Evolutionary conservation across 306 rosid species (phyloP).

Genomic region (Crataegus laevigata): DNA sequence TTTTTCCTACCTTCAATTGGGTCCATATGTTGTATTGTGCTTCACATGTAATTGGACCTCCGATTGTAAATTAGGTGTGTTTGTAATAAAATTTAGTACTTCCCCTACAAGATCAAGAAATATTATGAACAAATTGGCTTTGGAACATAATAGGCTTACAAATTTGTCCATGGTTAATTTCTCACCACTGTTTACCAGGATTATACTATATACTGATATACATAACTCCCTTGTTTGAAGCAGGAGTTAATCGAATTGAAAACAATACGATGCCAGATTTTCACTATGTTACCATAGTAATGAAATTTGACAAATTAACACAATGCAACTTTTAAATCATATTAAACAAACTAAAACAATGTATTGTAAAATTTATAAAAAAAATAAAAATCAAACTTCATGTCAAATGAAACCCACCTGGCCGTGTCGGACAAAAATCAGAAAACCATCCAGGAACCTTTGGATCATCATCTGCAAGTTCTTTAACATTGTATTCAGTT

Average conservation of each 20-base stretch:
- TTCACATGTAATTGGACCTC: too few species aligned
- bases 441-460: constrained; percentile 55
- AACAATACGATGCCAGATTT: not conserved
- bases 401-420: constrained; percentile 33
- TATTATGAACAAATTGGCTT: too few species aligned
- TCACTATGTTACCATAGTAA: not conserved
- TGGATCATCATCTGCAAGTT: constrained; percentile 10
- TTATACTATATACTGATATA: not conserved
- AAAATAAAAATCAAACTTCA: not conserved
- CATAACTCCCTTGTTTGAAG: not conserved
- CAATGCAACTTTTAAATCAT: not conserved
- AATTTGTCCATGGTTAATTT: not conserved
- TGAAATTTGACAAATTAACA: not conserved
- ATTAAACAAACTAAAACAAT: too few species aligned
- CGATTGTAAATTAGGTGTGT: too few species aligned
- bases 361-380: too few species aligned
- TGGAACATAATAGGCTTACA: too few species aligned
- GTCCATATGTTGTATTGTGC: too few species aligned
- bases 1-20: constrained; percentile 43
- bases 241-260: not conserved
- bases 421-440: constrained; percentile 58
- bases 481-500: not conserved
- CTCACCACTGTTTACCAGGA: not conserved
- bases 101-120: constrained; percentile 32
- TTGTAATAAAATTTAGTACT: constrained; percentile 23